These are phyloP conservation scores for Pseudohalonectria lignicola DNA, from an alignment of 2,329 filamentous ascomycete species.

Conservation along the genomic window DNA sequence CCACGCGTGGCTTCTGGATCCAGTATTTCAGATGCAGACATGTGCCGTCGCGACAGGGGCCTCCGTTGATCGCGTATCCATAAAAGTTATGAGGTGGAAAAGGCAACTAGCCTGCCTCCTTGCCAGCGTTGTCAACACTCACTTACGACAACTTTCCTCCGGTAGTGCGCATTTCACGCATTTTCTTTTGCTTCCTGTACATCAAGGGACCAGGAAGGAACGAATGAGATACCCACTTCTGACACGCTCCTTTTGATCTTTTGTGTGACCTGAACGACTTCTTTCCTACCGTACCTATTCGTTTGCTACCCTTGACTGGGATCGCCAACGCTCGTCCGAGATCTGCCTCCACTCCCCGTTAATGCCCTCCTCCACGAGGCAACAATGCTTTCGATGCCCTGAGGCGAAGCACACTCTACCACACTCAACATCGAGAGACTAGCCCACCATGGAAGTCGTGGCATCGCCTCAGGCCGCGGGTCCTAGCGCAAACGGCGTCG, in stretches of 20 bases:
- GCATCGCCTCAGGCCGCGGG: constrained; percentile 31
- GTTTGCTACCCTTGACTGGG: too few relatives aligned
- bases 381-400: background rate
- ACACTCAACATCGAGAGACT: background rate
- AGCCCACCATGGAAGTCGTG: constrained; percentile 38
- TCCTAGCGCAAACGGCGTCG: constrained; percentile 34
- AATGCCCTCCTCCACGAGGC: background rate
- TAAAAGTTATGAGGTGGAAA: constrained; percentile 1
- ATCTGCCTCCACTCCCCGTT: too few relatives aligned
- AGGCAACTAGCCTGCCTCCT: too few relatives aligned
- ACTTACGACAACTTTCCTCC: too few relatives aligned
- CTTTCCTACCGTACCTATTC: too few relatives aligned
- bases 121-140: too few relatives aligned
- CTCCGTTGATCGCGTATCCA: constrained; percentile 3
- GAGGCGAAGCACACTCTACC: background rate
- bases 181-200: background rate
- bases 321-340: too few relatives aligned
- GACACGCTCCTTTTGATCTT: background rate
- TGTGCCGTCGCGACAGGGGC: constrained; percentile 21
- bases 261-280: too few relatives aligned
- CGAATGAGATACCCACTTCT: background rate
- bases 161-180: background rate
- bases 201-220: background rate
- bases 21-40: constrained; percentile 14
- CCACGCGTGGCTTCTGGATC: background rate